Evolutionary conservation across 371 early-diverging fungal genomes (phyloP), one percentile per base, ranked within the genome.

Genomic region (Mortierella sp.): DNA sequence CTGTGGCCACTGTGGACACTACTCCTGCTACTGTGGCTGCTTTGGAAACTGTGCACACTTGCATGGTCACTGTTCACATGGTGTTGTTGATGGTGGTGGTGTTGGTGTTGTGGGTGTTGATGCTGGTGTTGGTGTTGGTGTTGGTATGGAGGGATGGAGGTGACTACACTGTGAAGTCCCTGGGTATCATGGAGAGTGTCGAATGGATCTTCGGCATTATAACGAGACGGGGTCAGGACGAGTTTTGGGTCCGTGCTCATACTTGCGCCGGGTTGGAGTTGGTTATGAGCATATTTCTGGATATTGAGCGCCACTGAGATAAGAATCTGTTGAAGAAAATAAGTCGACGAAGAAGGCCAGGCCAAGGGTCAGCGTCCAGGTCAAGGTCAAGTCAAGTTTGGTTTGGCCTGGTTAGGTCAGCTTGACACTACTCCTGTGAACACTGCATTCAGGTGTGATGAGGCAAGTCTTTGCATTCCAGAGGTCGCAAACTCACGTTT

Each of bases 301-400:
- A 93, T 80, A 71, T 93, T 93, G 48, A 93, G 86, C 13, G 94
- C 94, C 31, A 91, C 87, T 4, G 92, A 92, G 43, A 93, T 93
- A 52, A 92, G 85, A 71, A 90, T 88, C 92, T 92, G 73, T 6
- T 29, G 19, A 67, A 68, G 37, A 55, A 61, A 19, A 50, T 29
- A 45, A 29, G 26, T n/a, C n/a, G n/a, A 66, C 37, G 40, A 67
- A 22, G 39, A 69, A 34, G 44, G 8, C 6, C 16, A 22, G 14
- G 19, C 2, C 4, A 64, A 68, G n/a, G 31, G 43, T 48, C 61
- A 44, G 10, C 14, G 44, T 43, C 41, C 34, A 45, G 39, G 52
- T 58, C 31, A 31, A 31, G 13, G 58, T 0, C 29, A 55, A 29
- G 34, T 16, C 19, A 19, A 7, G 58, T 34, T 34, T 34, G 58